Evolutionary conservation across 2,329 filamentous ascomycete species (phyloP), one percentile per base, ranked within the genome.

Genomic region (Myotisia sp.): DNA sequence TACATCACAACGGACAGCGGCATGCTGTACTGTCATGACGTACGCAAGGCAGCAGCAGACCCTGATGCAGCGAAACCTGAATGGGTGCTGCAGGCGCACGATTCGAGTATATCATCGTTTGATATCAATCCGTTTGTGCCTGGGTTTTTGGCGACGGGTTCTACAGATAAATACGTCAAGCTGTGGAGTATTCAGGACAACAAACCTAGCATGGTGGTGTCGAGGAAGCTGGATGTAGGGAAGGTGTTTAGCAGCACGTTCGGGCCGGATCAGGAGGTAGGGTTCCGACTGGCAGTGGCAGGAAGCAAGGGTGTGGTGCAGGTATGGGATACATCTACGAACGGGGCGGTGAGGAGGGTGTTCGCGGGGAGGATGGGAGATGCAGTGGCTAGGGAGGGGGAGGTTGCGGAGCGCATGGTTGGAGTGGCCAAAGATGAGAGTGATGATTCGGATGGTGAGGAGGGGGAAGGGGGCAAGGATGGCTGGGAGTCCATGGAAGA

Each of bases 301-400:
- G 90, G 90, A 36, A 95, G 86, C 65, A 92, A 92, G 63, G 90
- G 90, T 29, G 73, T 74, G 22, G 76, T 95, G 52, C 82, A 92
- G 55, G 76, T 98, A 34, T 98, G 90, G 90, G 87, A 95, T 58
- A 94, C 90, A 14, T 78, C 83, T 55, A 98, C 90, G 37, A 98
- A 98, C 55, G 74, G 73, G 9, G 79, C 80, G 17, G 84, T 98
- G 20, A 74, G 90, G 38, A 71, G 79, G 42, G 77, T 79, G 1
- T 98, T 98, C 62, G 84, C 80, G 22, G 73, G 64, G 49, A 76
- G 74, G 38, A 68, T 87, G 37, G 68, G 72, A 22, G 61, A 66
- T 41, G 60, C 66, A 4, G 29, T 23, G 20, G 29, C 24, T 3
- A 23, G 29, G 5, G 72, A 72, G 31, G 74, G 67, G 10, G 71